Base-by-base conservation (phyloP, 441 rosid genomes). In the Erodium trifolium region DNA sequence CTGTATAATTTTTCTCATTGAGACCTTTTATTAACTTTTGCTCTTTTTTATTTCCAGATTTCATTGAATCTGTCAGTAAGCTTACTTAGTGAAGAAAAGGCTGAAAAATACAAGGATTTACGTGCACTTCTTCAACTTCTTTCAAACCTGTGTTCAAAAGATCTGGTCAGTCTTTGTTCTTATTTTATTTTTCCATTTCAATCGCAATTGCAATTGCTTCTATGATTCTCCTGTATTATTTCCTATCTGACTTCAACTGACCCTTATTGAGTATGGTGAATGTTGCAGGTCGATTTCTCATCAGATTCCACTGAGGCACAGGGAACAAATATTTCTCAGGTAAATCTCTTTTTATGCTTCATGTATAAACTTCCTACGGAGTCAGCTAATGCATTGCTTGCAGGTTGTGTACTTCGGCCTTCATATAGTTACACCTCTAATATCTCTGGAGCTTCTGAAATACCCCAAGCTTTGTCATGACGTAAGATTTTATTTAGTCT, bases 91-190 rank as follows among this genome's bases (percentile, higher is more conserved):
- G 97, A 94, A 78, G 94, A 89, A 41, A 80, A 90, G 79, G 83
- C 89, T 0, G 98, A 94, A 79, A 80, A 86, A 78, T 94, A 88
- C 75, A 92, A 88, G 80, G 98, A 92, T 77, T 73, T 94, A 67
- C 97, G 94, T 57, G 99, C 98, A 71, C 87, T 94, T 78, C 98
- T 94, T 81, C 99, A 92, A 79, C 91, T 94, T 73, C 99, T 94
- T 73, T 90, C 97, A 68, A 88, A 76, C 78, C 85, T 92, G 65
- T 92, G 99, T 82, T 92, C 97, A 63, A 94, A 92, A 76, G 99
- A 94, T 83, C 80, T 94, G 89, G 99, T 94, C 82, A 67, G 70
- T 71, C 34, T 49, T 65, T 65, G 59, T 60, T 63, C 71, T 13
- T 0, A 3, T 66, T 6, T 63, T 34, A 23, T 23, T 23, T 23